Base-by-base conservation (phyloP, 495 filamentous ascomycete genomes). In the Tuber calosporum region DNA sequence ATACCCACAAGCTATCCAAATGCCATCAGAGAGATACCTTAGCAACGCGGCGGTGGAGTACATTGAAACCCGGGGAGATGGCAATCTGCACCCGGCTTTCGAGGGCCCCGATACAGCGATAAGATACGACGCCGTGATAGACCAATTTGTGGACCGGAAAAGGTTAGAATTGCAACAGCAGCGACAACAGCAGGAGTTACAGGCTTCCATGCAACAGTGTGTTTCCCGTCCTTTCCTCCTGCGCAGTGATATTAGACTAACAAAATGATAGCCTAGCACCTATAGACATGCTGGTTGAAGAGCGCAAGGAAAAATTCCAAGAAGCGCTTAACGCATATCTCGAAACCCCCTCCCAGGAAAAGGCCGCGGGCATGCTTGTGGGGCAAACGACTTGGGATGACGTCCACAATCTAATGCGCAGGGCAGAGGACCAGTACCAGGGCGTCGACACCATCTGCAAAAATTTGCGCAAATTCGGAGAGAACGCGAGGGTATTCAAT, bases 121-220 rank as follows among this genome's bases (percentile, higher is more conserved):
- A 62, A 34, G 53, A 34, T 62, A 62, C 30, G 19, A 62, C 53
- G 26, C 53, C 4, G 34, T 26, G 3, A 62, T 62, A 62, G 53
- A 62, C 53, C 53, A 62, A 62, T 62, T 62, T 19, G 26, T 62
- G 3, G 26, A 62, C 26, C 53, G 19, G 30, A 34, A 62, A 34
- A 26, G 13, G 5, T 26, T 62, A 3, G 26, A 34, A 19, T 62
- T 34, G 53, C 53, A 34, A 62, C 53, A 62, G 26, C 26, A 62
- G 53, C 53, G 53, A 62, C 53, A 62, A 62, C 53, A 62, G 13
- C 53, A 62, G 26, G 53, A 62, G 34, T 62, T 62, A 34, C 53
- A 62, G 11, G 53, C 53, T 15, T 62, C 53, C 26, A 34, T 34
- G 30, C 53, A 62, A 62, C 53, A 62, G 53, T 62, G 34, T 62